A percentile compares a stretch with the other conserved stretches of the same genome.
These are phyloP conservation scores for Wickerhamiella shivajii DNA, from an alignment of 805 yeast species.

Conservation along the genomic window DNA sequence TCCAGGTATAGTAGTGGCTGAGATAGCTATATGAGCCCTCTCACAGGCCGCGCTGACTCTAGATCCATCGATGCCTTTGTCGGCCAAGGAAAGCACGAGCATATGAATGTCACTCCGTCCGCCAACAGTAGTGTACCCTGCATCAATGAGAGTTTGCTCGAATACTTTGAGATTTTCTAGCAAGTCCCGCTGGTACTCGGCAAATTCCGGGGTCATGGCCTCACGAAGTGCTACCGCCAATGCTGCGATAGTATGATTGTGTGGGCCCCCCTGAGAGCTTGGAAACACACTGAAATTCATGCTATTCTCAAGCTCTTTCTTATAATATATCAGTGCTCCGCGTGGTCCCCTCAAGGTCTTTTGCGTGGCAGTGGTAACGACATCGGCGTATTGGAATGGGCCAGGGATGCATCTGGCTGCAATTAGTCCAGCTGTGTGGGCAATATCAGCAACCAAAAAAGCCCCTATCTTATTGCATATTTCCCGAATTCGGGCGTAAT, in stretches of 20 bases:
- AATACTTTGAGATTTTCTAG: constrained; percentile 73
- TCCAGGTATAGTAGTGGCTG: constrained; percentile 96
- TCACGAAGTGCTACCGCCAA: constrained; percentile 93
- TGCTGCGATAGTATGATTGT: constrained; percentile 96
- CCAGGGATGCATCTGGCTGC: constrained; percentile 91
- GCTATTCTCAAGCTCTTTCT: constrained; percentile 87
- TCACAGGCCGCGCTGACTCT: constrained; percentile 92
- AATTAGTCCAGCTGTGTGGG: constrained; percentile 91
- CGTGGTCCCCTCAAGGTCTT: constrained; percentile 98
- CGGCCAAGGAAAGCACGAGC: constrained; percentile 69
- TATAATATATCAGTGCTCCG: constrained; percentile 98
- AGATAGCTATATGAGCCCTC: constrained; percentile 82
- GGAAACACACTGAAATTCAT: constrained; percentile 98
- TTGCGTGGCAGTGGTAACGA: constrained; percentile 97
- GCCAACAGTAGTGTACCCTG: constrained; percentile 73
- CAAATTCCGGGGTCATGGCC: constrained; percentile 80
- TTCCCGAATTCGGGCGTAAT: constrained; percentile 86
- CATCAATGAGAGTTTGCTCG: constrained; percentile 53
- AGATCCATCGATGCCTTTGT: constrained; percentile 87
- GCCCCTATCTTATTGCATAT: constrained; percentile 96
- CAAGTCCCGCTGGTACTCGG: constrained; percentile 76
- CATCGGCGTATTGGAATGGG: constrained; percentile 93
- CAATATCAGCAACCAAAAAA: constrained; percentile 92
- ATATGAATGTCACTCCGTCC: constrained; percentile 96
- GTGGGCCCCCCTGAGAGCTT: constrained; percentile 99